Percentiles rank a stretch among this genome's conserved stretches.
These are phyloP conservation scores for Pyropia haitanensis DNA, from an alignment of 23 red algal species.

Conservation along the genomic window DNA sequence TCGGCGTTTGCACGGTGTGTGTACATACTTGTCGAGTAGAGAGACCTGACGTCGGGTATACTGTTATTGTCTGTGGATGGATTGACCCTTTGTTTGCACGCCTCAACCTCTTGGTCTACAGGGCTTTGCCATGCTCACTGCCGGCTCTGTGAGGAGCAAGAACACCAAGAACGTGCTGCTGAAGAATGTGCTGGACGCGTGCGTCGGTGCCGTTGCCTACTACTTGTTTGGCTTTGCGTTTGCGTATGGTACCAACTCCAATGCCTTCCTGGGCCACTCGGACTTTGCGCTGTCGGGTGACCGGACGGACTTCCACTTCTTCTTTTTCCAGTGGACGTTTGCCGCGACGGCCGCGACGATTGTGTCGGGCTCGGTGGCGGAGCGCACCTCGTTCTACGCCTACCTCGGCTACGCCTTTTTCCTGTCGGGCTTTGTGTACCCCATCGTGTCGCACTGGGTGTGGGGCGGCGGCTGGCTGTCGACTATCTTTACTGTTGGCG, in stretches of 20 bases:
- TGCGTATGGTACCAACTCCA: constrained; percentile 50
- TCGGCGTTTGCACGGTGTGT: too few relatives aligned
- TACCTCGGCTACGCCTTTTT: constrained; percentile 84
- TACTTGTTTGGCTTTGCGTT: constrained; percentile 91
- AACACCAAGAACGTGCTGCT: constrained; percentile 82
- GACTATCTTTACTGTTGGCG: not conserved
- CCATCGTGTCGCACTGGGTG: constrained; percentile 83
- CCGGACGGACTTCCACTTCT: constrained; percentile 23
- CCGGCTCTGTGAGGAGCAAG: constrained; percentile 85
- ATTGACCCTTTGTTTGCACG: too few relatives aligned
- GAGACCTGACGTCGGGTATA: too few relatives aligned
- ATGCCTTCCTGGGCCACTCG: constrained; percentile 56
- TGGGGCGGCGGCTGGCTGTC: constrained; percentile 68
- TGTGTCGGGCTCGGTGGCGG: constrained; percentile 77
- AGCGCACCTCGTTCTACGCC: constrained; percentile 68
- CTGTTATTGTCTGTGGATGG: too few relatives aligned
- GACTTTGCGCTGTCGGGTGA: constrained; percentile 62
- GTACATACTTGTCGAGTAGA: too few relatives aligned
- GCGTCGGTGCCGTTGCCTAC: constrained; percentile 81
- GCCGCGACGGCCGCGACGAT: constrained; percentile 89
- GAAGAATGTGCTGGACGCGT: constrained; percentile 66
- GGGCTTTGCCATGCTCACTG: constrained; percentile 80
- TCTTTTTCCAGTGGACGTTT: constrained; percentile 93
- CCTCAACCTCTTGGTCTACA: too few relatives aligned
- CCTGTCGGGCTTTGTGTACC: constrained; percentile 85